Conservation (phyloP, 306 rosid species). For the Urtica urens region DNA sequence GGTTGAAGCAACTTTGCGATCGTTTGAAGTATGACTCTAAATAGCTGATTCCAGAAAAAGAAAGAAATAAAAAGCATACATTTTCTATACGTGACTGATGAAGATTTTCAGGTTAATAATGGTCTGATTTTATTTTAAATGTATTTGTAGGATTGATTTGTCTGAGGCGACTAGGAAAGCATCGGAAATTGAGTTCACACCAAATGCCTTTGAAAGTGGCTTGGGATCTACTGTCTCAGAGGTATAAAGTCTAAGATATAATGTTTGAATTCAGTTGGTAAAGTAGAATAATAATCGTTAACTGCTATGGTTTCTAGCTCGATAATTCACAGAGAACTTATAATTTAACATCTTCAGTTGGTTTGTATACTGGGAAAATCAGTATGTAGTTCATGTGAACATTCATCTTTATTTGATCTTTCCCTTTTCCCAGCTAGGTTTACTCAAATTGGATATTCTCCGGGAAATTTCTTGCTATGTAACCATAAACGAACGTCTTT, state of each 20-base stretch:
- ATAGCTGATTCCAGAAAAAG: too few relatives aligned
- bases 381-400: neutral
- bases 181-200: constrained; percentile 20
- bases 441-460: too few relatives aligned
- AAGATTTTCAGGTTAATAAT: too few relatives aligned
- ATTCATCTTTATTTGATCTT: too few relatives aligned
- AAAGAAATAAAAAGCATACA: too few relatives aligned
- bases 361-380: too few relatives aligned
- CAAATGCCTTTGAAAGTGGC: constrained; percentile 23
- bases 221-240: constrained; percentile 20
- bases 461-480: too few relatives aligned
- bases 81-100: too few relatives aligned
- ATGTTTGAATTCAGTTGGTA: neutral
- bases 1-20: constrained; percentile 64
- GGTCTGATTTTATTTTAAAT: neutral
- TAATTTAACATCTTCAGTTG: too few relatives aligned
- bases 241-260: constrained; percentile 26
- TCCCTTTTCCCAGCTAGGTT: too few relatives aligned
- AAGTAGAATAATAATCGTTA: neutral
- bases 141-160: constrained; percentile 56
- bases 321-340: neutral
- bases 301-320: neutral
- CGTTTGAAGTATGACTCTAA: constrained; percentile 49
- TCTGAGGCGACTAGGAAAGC: constrained; percentile 47
- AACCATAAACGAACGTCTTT: too few relatives aligned